phyloP scores from a whole-genome alignment of 768 basidiomycete genomes.

The Dacryopinax spathularia region DNA sequence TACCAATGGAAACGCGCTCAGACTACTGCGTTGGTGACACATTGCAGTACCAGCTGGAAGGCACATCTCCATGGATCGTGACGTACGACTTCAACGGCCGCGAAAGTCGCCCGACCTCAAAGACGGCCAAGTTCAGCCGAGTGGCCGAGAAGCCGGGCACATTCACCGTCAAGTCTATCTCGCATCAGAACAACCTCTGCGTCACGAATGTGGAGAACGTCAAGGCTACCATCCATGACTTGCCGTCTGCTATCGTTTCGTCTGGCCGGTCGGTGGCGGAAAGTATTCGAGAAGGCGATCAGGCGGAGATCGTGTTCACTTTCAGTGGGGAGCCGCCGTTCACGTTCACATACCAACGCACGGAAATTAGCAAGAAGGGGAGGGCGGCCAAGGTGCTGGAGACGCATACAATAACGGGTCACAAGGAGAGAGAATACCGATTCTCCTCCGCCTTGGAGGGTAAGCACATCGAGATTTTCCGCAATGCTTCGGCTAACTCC shows the following conservation, averaged over 20 bases:
- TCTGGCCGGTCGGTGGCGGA: constrained; percentile 70
- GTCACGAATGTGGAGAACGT: constrained; percentile 68
- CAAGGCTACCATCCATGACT: constrained; percentile 54
- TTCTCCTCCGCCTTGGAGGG: constrained; percentile 89
- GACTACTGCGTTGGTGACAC: constrained; percentile 86
- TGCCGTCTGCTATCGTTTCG: constrained; percentile 80
- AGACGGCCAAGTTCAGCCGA: constrained; percentile 72
- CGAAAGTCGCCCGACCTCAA: constrained; percentile 54
- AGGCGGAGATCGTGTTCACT: constrained; percentile 86
- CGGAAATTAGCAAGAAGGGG: constrained; percentile 44
- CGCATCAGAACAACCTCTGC: constrained; percentile 87
- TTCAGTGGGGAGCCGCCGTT: constrained; percentile 88
- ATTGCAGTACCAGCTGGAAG: constrained; percentile 84
- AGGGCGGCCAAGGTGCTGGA: constrained; percentile 70
- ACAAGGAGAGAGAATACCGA: constrained; percentile 63
- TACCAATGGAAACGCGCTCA: constrained; percentile 60
- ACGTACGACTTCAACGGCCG: constrained; percentile 77
- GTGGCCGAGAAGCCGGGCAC: constrained; percentile 67
- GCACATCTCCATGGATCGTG: constrained; percentile 83
- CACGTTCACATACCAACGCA: constrained; percentile 85
- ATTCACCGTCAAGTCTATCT: constrained; percentile 75
- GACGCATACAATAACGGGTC: constrained; percentile 76
- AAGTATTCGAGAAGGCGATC: constrained; percentile 78
- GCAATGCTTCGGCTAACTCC: background rate
- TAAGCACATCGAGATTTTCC: constrained; percentile 19